Conservation (phyloP, 306 rosid genomes). For the Casuarina equisetifolia region DNA sequence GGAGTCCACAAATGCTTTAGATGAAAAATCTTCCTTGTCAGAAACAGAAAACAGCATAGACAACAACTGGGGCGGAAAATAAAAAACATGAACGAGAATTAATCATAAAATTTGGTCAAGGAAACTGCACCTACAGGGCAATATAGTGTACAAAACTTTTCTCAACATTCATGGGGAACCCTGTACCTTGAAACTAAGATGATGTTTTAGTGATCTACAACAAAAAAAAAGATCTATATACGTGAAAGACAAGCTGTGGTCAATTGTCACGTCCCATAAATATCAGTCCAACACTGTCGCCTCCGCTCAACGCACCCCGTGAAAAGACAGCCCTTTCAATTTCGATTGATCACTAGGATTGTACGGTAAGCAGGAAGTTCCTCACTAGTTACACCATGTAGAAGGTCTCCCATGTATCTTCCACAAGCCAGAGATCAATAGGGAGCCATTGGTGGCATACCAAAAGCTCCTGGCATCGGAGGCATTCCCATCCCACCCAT, state of each 20-base stretch:
- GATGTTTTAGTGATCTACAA: not conserved
- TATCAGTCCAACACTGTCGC: not conserved
- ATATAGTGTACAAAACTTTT: not conserved
- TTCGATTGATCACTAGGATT: not conserved
- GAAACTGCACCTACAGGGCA: not conserved
- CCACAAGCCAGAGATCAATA: constrained; percentile 29
- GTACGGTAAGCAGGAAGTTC: constrained; percentile 22
- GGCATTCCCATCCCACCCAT: constrained; percentile 98
- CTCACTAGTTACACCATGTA: constrained; percentile 27
- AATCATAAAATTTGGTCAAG: not conserved
- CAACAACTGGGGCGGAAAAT: not conserved
- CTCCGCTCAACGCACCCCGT: constrained; percentile 10
- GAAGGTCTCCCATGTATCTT: constrained; percentile 19
- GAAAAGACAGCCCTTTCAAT: not conserved
- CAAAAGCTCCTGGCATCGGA: constrained; percentile 75
- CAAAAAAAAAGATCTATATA: constrained; percentile 24
- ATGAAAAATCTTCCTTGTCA: not conserved
- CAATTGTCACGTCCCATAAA: too few species aligned
- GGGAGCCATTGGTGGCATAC: constrained; percentile 83
- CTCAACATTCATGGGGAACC: not conserved
- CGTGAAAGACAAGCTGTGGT: not conserved
- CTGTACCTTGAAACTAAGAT: not conserved
- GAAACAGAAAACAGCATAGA: not conserved
- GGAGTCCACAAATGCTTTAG: not conserved
- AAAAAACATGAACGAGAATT: not conserved